phyloP scores from a whole-genome alignment of 108 stramenopile genomes.

The Hondaea fermentalgiana region DNA sequence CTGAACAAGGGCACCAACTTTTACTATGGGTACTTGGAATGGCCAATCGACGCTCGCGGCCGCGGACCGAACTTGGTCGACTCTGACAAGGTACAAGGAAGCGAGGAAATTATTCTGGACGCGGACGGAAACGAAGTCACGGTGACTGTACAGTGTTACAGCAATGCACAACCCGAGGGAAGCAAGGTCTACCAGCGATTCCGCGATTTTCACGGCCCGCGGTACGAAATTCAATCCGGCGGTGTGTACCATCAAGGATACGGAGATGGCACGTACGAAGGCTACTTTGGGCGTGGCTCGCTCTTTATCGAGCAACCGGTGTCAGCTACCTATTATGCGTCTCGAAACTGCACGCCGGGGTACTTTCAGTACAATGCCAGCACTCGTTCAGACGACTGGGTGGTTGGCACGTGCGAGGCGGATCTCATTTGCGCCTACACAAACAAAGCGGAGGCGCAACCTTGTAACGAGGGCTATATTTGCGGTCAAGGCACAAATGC shows the following conservation, averaged over 20 bases:
- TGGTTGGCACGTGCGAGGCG: conserved; percentile 77
- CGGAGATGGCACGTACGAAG: conserved; percentile 41
- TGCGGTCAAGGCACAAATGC: conserved; percentile 63
- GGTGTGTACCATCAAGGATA: conserved; percentile 63
- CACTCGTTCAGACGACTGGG: conserved; percentile 57
- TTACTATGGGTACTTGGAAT: background rate
- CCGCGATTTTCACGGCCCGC: conserved; percentile 68
- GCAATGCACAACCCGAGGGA: conserved; percentile 58
- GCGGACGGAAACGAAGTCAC: background rate
- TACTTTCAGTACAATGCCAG: conserved; percentile 59
- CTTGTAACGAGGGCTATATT: conserved; percentile 67
- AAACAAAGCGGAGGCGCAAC: conserved; percentile 43
- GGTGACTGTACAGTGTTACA: conserved; percentile 51
- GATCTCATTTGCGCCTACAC: conserved; percentile 60
- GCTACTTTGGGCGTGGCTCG: conserved; percentile 44
- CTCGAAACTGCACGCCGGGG: conserved; percentile 69
- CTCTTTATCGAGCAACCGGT: conserved; percentile 55
- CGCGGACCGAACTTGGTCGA: background rate
- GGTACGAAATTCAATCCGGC: conserved; percentile 62
- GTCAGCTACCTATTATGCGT: conserved; percentile 51
- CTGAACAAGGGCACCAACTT: conserved; percentile 46
- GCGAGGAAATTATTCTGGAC: background rate
- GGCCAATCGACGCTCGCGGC: background rate
- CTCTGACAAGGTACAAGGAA: background rate
- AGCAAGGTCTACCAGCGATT: conserved; percentile 62